Base-by-base conservation (phyloP, 2,329 filamentous ascomycete genomes). In the Aphanoascus verrucosus region DNA sequence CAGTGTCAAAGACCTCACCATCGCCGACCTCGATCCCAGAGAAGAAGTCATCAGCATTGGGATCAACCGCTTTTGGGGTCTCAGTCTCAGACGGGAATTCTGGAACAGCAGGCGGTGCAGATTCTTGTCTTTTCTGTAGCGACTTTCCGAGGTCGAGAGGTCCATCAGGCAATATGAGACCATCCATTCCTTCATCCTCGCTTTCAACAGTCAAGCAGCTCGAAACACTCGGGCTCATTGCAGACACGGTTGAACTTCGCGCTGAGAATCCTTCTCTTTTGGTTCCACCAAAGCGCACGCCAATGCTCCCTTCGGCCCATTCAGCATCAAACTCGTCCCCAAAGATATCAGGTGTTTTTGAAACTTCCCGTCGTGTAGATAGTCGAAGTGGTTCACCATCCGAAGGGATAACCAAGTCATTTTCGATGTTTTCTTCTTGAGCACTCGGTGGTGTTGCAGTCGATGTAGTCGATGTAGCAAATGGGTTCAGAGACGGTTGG, bases 181-280 rank as follows among this genome's bases (percentile, higher is more conserved):
- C 91, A 56, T 93, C 87, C 56, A 97, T 79, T 5, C 86, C 85
- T 67, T 97, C 91, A 60, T 95, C 90, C 65, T 96, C 91, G 64
- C 90, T 97, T 72, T 96, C 93, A 8, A 82, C 80, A 1, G 89
- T 95, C 61, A 94, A 83, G 58, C 87, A 93, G 68, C 91, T 97
- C 17, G 89, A 87, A 53, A 94, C 80, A 67, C 90, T 97, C 12
- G 93, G 91, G 65, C 91, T 97, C 67, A 96, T 79, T 28, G 88
- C 87, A 38, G 90, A 95, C 35, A 85, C 82, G 15, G 88, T 91
- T 0, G 89, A 95, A 72, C 88, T 93, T 62, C 88, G 83, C 63
- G 83, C 83, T 47, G 88, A 90, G 40, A 81, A 82, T n/a, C 77
- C 79, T 63, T 91, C 88, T 62, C 88, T 82, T 59, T 83, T 80